Percentiles rank a stretch among this genome's conserved stretches.
Evolutionary conservation across 2,329 filamentous ascomycete species (phyloP).

Genomic region (Penicillium sclerotigenum): DNA sequence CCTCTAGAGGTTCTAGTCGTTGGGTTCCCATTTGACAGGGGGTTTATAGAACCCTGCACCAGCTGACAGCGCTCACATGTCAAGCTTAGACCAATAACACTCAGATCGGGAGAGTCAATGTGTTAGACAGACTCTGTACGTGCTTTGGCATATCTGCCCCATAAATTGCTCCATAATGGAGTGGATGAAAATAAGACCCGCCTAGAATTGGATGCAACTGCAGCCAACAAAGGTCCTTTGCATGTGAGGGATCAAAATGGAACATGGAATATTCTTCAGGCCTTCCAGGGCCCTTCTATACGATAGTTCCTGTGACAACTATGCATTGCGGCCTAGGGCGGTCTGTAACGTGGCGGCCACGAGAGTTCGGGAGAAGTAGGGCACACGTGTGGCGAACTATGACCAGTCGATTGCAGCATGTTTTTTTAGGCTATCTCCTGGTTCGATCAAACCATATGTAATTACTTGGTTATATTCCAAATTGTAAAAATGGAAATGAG

Average conservation of each 20-base stretch:
- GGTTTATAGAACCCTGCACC: not conserved
- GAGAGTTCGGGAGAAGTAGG: slow-evolving; percentile 22
- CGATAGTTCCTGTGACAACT: slow-evolving; percentile 8
- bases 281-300: slow-evolving; percentile 20
- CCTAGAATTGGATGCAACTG: not conserved
- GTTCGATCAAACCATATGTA: not conserved
- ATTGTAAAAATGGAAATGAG: not conserved
- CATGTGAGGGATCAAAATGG: slow-evolving; percentile 2
- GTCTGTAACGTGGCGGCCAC: slow-evolving; percentile 36
- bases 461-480: not conserved
- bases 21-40: not conserved
- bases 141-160: not conserved
- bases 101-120: not conserved
- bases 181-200: not conserved
- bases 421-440: not conserved
- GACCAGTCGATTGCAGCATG: slow-evolving; percentile 3
- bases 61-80: not conserved
- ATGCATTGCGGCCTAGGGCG: slow-evolving; percentile 6
- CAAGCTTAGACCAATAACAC: not conserved
- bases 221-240: not conserved
- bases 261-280: slow-evolving; percentile 17
- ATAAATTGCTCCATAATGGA: not conserved
- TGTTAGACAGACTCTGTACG: not conserved
- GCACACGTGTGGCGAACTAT: slow-evolving; percentile 10
- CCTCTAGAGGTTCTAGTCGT: not conserved